Evolutionary conservation across 495 filamentous ascomycete genomes (phyloP).

Genomic region (Chaetomium cochliodes): DNA sequence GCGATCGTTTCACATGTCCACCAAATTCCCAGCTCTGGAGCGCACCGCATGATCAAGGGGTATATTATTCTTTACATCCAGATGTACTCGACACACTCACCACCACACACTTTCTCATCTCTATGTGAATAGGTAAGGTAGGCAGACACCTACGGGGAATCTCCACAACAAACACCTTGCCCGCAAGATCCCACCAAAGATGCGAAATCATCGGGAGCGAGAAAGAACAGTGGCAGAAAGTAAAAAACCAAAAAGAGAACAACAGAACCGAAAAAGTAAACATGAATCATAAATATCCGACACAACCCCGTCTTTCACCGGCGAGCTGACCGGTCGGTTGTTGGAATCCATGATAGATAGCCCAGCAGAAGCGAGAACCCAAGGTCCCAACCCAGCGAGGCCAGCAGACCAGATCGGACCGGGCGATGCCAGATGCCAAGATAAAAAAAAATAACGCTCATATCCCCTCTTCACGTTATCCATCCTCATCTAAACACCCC

Average conservation of each 20-base stretch:
- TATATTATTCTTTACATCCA: constrained; percentile 2
- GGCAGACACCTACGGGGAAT: neutral
- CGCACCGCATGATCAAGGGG: constrained; percentile 1
- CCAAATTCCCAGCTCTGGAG: neutral
- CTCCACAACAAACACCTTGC: constrained; percentile 5
- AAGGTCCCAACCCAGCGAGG: neutral
- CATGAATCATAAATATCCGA: neutral
- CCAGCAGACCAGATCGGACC: neutral
- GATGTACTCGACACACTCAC: neutral
- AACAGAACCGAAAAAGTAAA: neutral
- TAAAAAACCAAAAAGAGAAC: neutral
- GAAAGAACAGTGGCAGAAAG: neutral
- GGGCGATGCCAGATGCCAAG: too few species aligned
- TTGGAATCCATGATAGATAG: neutral
- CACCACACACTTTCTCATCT: neutral
- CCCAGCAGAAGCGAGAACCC: neutral
- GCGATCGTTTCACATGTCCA: too few species aligned
- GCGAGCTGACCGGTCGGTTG: neutral
- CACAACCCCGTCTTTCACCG: neutral
- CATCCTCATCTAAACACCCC: constrained; percentile 50
- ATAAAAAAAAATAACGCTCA: too few species aligned
- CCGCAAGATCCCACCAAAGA: neutral
- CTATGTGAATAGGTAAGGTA: neutral
- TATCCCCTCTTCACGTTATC: too few species aligned
- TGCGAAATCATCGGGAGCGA: neutral